Evolutionary conservation across 345 rosid genomes (phyloP).

Genomic region (Triadica sebifera): DNA sequence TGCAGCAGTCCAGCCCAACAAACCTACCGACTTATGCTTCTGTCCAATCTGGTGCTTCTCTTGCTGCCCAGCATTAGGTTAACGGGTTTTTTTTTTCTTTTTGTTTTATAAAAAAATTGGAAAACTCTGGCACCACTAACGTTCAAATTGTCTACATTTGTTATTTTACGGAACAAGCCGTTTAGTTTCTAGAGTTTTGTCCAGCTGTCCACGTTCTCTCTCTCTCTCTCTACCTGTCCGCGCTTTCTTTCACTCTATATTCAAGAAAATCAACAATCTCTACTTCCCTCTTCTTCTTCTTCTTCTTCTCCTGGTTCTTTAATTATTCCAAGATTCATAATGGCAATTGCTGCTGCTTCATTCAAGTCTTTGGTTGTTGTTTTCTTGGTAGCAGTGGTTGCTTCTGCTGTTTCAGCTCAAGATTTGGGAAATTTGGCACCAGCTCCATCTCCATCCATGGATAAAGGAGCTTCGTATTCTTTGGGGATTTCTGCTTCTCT

Average conservation of each 20-base stretch:
- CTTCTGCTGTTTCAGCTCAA: constrained; percentile 4
- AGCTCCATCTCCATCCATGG: constrained; percentile 14
- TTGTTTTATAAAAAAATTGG: too few species aligned
- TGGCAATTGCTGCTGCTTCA: constrained; percentile 15
- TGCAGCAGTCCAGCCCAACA: too few species aligned
- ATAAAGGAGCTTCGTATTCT: constrained; percentile 8
- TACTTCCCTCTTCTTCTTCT: not conserved
- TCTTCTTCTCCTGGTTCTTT: too few species aligned
- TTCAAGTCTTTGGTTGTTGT: constrained; percentile 1
- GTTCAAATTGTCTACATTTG: too few species aligned
- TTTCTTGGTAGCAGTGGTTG: constrained; percentile 2
- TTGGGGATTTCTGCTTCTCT: not conserved
- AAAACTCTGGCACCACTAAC: not conserved
- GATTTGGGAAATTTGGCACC: constrained; percentile 9
- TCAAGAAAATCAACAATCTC: not conserved
- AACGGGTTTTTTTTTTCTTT: too few species aligned
- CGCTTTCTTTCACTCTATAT: constrained; percentile 2
- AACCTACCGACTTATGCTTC: too few species aligned
- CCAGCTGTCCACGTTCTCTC: constrained; percentile 25
- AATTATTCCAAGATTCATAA: not conserved
- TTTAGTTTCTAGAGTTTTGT: constrained; percentile 5
- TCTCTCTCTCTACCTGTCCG: not conserved
- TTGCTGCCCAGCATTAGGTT: too few species aligned
- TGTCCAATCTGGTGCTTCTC: too few species aligned
- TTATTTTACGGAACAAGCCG: too few species aligned